A percentile compares a stretch with the other conserved stretches of the same genome.
Evolutionary conservation across 768 basidiomycete genomes (phyloP).

Genomic region (Serendipita sp.): DNA sequence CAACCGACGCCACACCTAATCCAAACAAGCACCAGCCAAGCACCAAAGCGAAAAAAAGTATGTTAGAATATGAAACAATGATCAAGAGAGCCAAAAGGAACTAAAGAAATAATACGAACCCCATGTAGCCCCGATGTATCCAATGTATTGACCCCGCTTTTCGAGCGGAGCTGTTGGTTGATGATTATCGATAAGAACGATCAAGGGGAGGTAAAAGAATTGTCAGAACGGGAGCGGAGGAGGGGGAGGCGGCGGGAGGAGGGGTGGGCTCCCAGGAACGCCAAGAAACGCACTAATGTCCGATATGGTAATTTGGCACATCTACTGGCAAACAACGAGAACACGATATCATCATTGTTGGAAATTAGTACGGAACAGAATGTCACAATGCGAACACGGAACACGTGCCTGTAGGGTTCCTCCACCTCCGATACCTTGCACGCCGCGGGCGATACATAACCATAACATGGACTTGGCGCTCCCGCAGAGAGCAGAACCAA

Average conservation of each 20-base stretch:
- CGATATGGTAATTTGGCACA: slow-evolving; percentile 62
- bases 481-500: slow-evolving; percentile 57
- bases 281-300: slow-evolving; percentile 37
- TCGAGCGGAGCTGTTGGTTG: not conserved
- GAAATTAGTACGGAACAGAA: too few species aligned
- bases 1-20: slow-evolving; percentile 30
- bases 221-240: too few species aligned
- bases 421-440: slow-evolving; percentile 75
- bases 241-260: not conserved
- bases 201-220: too few species aligned
- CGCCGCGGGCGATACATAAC: slow-evolving; percentile 59
- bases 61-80: not conserved
- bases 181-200: not conserved
- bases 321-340: slow-evolving; percentile 16
- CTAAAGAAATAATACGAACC: slow-evolving; percentile 31
- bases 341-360: not conserved
- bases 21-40: not conserved
- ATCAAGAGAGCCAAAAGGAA: not conserved
- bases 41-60: not conserved
- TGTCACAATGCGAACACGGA: not conserved
- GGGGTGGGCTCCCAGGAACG: not conserved
- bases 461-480: slow-evolving; percentile 65
- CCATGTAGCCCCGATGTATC: slow-evolving; percentile 66
- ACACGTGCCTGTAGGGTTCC: slow-evolving; percentile 44
- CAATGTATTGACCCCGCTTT: slow-evolving; percentile 66